phyloP scores from a whole-genome alignment of 106 monocot genomes.

The Ottelia alismoides region DNA sequence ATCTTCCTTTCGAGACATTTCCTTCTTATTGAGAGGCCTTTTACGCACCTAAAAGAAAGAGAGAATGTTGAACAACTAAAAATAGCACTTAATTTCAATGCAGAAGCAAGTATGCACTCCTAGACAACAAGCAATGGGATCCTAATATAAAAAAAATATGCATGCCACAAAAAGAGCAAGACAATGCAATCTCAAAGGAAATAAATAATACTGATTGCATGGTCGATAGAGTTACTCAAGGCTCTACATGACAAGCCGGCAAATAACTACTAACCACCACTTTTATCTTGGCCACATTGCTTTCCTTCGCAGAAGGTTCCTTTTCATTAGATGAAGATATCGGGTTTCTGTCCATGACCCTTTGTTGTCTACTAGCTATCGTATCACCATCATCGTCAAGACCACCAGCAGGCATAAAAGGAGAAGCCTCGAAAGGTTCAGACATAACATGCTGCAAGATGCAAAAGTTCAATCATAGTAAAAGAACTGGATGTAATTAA shows the following conservation, averaged over 20 bases:
- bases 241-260: neutral
- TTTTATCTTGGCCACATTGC: constrained; percentile 80
- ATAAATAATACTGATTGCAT: too few species aligned
- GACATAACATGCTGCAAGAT: constrained; percentile 47
- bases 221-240: too few species aligned
- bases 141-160: neutral
- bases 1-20: constrained; percentile 78
- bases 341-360: constrained; percentile 18
- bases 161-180: neutral
- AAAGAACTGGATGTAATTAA: neutral
- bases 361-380: constrained; percentile 23
- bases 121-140: too few species aligned
- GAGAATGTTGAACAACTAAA: neutral
- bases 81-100: too few species aligned
- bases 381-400: constrained; percentile 50
- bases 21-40: constrained; percentile 82
- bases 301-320: constrained; percentile 46
- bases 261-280: constrained; percentile 63
- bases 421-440: constrained; percentile 70
- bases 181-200: too few species aligned
- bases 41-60: constrained; percentile 59
- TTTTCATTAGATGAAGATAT: constrained; percentile 25
- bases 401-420: constrained; percentile 40
- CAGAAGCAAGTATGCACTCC: too few species aligned
- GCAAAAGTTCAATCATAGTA: neutral